phyloP scores from a whole-genome alignment of 768 basidiomycete genomes.

The Rhodotorula kratochvilovae region DNA sequence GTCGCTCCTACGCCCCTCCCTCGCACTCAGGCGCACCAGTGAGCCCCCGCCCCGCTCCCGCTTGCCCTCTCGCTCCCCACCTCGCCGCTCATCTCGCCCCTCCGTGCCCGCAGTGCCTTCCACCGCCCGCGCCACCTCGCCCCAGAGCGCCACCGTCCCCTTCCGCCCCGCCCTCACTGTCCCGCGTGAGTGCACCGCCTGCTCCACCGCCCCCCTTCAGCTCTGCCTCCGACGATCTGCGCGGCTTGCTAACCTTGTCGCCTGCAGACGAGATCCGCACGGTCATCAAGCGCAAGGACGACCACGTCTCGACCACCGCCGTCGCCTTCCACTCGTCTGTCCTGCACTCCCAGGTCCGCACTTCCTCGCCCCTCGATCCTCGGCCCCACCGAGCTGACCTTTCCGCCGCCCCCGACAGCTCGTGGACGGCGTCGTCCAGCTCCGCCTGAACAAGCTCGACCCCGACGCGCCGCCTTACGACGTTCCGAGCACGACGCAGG shows the following conservation, averaged over 20 bases:
- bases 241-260: too few species aligned
- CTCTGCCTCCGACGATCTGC: neutral
- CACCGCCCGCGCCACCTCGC: neutral
- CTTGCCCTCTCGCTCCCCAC: neutral
- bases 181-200: constrained; percentile 10
- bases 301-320: constrained; percentile 23
- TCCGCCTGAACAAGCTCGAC: constrained; percentile 37
- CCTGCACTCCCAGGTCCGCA: constrained; percentile 30
- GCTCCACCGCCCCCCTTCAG: neutral
- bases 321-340: constrained; percentile 35
- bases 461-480: constrained; percentile 30
- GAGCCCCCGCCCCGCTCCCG: neutral
- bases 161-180: constrained; percentile 23
- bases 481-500: constrained; percentile 23
- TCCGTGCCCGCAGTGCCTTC: constrained; percentile 16
- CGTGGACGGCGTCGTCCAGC: constrained; percentile 28
- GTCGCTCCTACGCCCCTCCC: constrained; percentile 1
- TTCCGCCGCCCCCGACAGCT: constrained; percentile 4
- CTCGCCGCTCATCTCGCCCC: neutral
- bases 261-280: constrained; percentile 30
- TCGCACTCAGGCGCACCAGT: constrained; percentile 17
- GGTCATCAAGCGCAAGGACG: constrained; percentile 33
- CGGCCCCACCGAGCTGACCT: neutral
- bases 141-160: constrained; percentile 1
- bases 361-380: neutral